Percentiles rank a stretch among this genome's conserved stretches.
phyloP scores from a whole-genome alignment of 768 basidiomycete species.

The Clitopilus hobsonii region DNA sequence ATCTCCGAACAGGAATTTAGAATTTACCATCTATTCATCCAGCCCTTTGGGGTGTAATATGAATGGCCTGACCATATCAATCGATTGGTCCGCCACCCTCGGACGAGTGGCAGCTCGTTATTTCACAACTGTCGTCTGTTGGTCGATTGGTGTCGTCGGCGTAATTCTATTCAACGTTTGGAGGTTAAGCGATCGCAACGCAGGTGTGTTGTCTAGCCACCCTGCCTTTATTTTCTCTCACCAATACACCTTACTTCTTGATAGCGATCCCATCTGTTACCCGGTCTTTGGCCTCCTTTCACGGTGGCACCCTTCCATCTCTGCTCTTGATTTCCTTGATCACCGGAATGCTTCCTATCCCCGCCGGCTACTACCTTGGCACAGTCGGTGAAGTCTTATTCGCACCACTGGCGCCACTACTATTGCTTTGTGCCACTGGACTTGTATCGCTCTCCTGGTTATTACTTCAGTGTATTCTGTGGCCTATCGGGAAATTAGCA shows the following conservation, averaged over 20 bases:
- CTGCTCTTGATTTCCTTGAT: slow-evolving; percentile 40
- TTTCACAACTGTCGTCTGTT: slow-evolving; percentile 63
- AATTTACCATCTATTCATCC: slow-evolving; percentile 57
- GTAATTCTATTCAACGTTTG: slow-evolving; percentile 53
- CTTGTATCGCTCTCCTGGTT: slow-evolving; percentile 61
- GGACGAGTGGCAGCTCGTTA: slow-evolving; percentile 74
- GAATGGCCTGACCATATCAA: slow-evolving; percentile 38
- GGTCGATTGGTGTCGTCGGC: slow-evolving; percentile 69
- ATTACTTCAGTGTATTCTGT: slow-evolving; percentile 43
- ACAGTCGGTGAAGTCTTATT: slow-evolving; percentile 46
- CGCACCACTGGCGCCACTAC: slow-evolving; percentile 46
- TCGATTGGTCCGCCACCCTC: slow-evolving; percentile 71
- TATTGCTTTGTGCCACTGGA: slow-evolving; percentile 59
- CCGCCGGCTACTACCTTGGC: slow-evolving; percentile 54
- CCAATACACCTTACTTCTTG: too few species aligned
- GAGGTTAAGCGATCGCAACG: slow-evolving; percentile 27
- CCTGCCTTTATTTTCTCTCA: too few species aligned
- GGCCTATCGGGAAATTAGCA: slow-evolving; percentile 33
- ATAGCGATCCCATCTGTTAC: slow-evolving; percentile 46
- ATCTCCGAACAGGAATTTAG: slow-evolving; percentile 31
- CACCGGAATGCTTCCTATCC: slow-evolving; percentile 53
- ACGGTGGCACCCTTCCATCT: slow-evolving; percentile 28
- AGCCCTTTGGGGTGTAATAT: slow-evolving; percentile 43
- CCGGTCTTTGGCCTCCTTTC: slow-evolving; percentile 46
- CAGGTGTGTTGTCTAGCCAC: slow-evolving; percentile 18